A percentile compares a stretch with the other conserved stretches of the same genome.
phyloP scores from a whole-genome alignment of 495 filamentous ascomycete species.

The Neurospora tetraspora region DNA sequence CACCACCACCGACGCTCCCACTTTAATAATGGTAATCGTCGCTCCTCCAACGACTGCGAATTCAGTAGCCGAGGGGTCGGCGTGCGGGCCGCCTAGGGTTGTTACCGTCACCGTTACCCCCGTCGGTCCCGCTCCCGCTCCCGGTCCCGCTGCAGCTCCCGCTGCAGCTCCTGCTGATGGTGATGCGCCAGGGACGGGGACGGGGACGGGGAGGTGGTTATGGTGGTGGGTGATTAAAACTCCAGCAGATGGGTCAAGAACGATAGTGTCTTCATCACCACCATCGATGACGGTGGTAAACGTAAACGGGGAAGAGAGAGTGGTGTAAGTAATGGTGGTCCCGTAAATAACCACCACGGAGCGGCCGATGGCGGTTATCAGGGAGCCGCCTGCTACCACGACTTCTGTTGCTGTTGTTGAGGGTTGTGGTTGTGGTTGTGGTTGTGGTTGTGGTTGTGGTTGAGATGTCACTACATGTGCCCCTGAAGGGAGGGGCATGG shows the following conservation, averaged over 20 bases:
- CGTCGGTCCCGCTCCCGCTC: neutral
- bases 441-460: neutral
- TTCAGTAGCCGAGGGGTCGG: slow-evolving; percentile 23
- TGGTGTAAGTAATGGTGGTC: slow-evolving; percentile 32
- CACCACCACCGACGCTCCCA: slow-evolving; percentile 40
- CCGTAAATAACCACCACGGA: slow-evolving; percentile 34
- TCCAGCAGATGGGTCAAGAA: slow-evolving; percentile 28
- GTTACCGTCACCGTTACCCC: neutral
- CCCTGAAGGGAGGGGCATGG: neutral
- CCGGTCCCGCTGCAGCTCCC: neutral
- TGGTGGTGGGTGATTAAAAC: slow-evolving; percentile 31
- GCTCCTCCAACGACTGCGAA: slow-evolving; percentile 37
- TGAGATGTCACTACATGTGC: neutral
- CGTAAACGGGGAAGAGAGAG: slow-evolving; percentile 11
- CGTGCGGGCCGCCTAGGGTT: slow-evolving; percentile 30
- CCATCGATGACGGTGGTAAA: slow-evolving; percentile 24
- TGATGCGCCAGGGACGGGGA: neutral
- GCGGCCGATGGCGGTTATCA: slow-evolving; percentile 37
- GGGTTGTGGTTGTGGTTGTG: neutral
- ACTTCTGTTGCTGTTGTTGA: slow-evolving; percentile 12
- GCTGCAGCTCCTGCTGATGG: too few relatives aligned
- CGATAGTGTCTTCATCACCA: slow-evolving; percentile 34
- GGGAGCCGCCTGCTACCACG: slow-evolving; percentile 34
- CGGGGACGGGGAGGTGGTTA: neutral
- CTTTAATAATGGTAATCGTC: slow-evolving; percentile 35